Conservation (phyloP, 169 alveolate genomes). For the Eimeria tenella region DNA sequence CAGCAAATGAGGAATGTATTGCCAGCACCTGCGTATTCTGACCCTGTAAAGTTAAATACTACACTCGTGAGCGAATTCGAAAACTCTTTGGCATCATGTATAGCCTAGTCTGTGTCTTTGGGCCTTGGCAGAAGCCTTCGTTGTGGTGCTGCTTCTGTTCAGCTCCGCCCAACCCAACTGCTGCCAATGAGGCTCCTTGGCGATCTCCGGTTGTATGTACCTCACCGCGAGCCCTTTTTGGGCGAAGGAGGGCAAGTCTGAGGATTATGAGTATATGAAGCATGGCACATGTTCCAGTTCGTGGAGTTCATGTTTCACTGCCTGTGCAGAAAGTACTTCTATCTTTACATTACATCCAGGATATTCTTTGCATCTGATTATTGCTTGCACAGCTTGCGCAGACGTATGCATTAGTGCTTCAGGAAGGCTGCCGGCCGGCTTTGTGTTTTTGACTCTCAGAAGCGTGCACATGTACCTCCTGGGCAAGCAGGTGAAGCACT, state of each 20-base stretch:
- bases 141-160: constrained; percentile 13
- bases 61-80: background rate
- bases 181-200: constrained; percentile 60
- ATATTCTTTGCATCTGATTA: too few species aligned
- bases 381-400: too few species aligned
- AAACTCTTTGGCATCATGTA: background rate
- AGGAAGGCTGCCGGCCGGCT: too few species aligned
- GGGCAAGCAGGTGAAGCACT: constrained; percentile 64
- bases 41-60: background rate
- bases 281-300: too few species aligned
- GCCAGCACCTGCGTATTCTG: constrained; percentile 35
- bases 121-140: background rate
- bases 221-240: constrained; percentile 60
- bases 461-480: constrained; percentile 65
- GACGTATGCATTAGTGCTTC: too few species aligned
- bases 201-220: constrained; percentile 61
- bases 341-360: too few species aligned
- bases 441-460: constrained; percentile 8
- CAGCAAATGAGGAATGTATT: constrained; percentile 31
- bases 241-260: constrained; percentile 61
- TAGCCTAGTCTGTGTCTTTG: background rate
- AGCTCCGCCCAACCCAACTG: constrained; percentile 68
- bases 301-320: too few species aligned
- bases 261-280: too few species aligned
- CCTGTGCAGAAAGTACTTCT: too few species aligned